Conservation (phyloP, 2,329 filamentous ascomycete genomes). For the Fusarium paranaense region DNA sequence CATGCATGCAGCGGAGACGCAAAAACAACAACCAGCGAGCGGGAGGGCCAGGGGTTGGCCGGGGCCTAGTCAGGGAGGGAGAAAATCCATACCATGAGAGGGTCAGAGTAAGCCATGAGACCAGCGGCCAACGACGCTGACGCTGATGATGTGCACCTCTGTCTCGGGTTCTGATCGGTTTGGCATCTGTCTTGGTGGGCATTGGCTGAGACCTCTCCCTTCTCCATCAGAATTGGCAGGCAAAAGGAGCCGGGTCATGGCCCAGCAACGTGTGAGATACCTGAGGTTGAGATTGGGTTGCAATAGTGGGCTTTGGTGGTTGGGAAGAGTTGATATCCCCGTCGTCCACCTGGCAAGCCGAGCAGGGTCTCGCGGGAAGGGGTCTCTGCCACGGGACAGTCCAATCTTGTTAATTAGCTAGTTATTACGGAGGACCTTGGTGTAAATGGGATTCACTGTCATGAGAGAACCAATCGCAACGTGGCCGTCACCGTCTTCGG, state of each 20-base stretch:
- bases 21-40: background rate
- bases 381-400: background rate
- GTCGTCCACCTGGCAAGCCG: constrained; percentile 3
- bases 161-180: constrained; percentile 10
- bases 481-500: constrained; percentile 5
- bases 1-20: constrained; percentile 12
- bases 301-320: constrained; percentile 14
- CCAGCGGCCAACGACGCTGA: background rate
- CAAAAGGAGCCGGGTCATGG: background rate
- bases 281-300: constrained; percentile 31
- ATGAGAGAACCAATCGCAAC: constrained; percentile 6
- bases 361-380: constrained; percentile 11
- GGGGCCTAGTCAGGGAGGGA: background rate
- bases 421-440: background rate
- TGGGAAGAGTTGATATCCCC: constrained; percentile 24
- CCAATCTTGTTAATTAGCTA: background rate
- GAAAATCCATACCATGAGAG: constrained; percentile 4
- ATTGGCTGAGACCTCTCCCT: constrained; percentile 13
- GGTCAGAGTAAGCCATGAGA: background rate
- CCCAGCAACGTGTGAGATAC: background rate
- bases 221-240: background rate
- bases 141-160: constrained; percentile 8
- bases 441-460: background rate
- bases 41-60: constrained; percentile 1
- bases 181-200: background rate